Evolutionary conservation across 2,329 filamentous ascomycete genomes (phyloP), one percentile per base, ranked within the genome.

Genomic region (Cordyceps tenuipes): DNA sequence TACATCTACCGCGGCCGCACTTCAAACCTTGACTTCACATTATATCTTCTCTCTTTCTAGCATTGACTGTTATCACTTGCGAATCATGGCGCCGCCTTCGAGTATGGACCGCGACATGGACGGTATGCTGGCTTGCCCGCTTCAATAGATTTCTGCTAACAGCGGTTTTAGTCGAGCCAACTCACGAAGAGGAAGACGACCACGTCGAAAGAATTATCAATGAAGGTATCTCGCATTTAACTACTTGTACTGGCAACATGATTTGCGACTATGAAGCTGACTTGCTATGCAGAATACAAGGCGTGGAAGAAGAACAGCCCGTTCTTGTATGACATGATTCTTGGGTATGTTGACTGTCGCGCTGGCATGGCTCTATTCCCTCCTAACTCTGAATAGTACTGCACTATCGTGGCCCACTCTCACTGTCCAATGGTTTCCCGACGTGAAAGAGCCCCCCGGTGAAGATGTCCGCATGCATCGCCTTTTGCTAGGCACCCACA

Each of bases 291-390:
- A 91, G 94, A 99, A 74, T 99, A 99, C 83, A 99, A 99, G 75
- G 97, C 93, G 66, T 99, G 94, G 94, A 99, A 99, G 82, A 99
- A 99, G 81, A 99, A 99, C 76, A 91, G 90, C 65, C 92, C 94
- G 3, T 97, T 97, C 71, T 88, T 99, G 68, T 99, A 99, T 74
- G 94, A 99, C 73, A 90, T 97, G 85, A 94, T 99, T 65, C 82
- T 97, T 64, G 92, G 86, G 86, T 86, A 74, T 65, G 62, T 52
- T 13, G 47, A n/a, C 59, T n/a, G 2, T 39, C 41, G 26, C 61
- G 26, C 61, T 63, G 48, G 54, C 57, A 1, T 49, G 13, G 10
- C 29, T 44, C 46, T 57, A 41, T 49, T 39, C 56, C 57, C 19
- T 57, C 26, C 44, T 56, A 46, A 52, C 47, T 21, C 56, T 59